These are phyloP conservation scores for Agaricus bisporus DNA, from an alignment of 768 basidiomycete genomes.

Conservation along the genomic window DNA sequence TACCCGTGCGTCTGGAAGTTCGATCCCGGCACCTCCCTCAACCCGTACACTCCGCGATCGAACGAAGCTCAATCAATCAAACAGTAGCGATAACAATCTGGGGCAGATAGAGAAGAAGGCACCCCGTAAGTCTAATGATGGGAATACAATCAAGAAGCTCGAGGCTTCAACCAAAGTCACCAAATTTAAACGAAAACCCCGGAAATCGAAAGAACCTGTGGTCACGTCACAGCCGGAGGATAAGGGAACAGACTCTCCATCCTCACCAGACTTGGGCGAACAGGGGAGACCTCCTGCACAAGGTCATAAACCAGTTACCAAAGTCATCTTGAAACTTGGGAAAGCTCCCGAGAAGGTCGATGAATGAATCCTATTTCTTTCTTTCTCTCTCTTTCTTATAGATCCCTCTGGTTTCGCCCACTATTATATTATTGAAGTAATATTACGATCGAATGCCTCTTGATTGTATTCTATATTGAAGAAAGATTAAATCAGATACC, in stretches of 20 bases:
- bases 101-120: constrained; percentile 1
- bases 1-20: constrained; percentile 15
- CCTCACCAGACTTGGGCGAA: constrained; percentile 4
- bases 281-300: constrained; percentile 11
- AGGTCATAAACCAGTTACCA: constrained; percentile 40
- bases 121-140: constrained; percentile 1
- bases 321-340: constrained; percentile 52
- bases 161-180: not conserved
- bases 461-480: not conserved
- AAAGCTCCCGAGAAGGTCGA: constrained; percentile 25
- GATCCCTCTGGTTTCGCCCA: not conserved
- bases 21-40: constrained; percentile 22
- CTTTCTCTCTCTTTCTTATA: not conserved
- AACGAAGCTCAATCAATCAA: constrained; percentile 34
- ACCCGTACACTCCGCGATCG: constrained; percentile 49
- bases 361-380: not conserved
- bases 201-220: constrained; percentile 9
- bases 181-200: constrained; percentile 2
- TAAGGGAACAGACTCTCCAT: constrained; percentile 9
- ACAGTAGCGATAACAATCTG: not conserved
- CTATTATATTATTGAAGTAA: not conserved
- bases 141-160: not conserved
- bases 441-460: not conserved
- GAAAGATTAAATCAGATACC: constrained; percentile 15
- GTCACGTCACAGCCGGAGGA: constrained; percentile 15